Base-by-base conservation (phyloP, 345 rosid genomes). In the Nasturtium officinale region DNA sequence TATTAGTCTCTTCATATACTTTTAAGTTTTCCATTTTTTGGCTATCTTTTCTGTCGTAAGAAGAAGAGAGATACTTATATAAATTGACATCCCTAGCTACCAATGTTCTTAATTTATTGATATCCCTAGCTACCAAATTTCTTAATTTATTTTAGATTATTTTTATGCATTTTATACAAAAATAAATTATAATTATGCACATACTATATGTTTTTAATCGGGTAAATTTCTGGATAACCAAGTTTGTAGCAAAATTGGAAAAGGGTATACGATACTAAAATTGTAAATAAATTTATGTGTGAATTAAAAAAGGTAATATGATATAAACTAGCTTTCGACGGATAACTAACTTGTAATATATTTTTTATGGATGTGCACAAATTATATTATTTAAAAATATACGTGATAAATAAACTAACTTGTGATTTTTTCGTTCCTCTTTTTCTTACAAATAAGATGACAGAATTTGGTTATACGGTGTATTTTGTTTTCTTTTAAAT, bases 1-100 rank as follows among this genome's bases (percentile, higher is more conserved):
- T 58, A 52, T 64, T 64, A 30, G 62, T 32, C 13, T 29, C 35
- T 53, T 29, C 56, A 30, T 21, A 33, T 72, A 55, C 70, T 45
- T 55, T 54, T 11, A 9, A 72, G 17, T 1, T 17, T 56, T 38
- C 0, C 18, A 10, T 52, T 10, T 17, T 21, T 61, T 26, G 10
- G n/a, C 15, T 15, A 17, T 40, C 51, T 61, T 61, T 25, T 33
- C 25, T 73, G 51, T 73, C 72, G 72, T 67, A 59, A 74, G 78
- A 50, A 67, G 73, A 74, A 57, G 60, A 74, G 53, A 74, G 28
- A 58, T 50, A 67, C 46, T 57, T 20, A 58, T 58, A 58, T 26
- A 59, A 57, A 57, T 7, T 37, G 12, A 35, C 58, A 65, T 43
- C 29, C 45, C 16, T 20, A 58, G 13, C 73, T 29, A 59, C 56